These are phyloP conservation scores for Naganishia vishniacii DNA, from an alignment of 768 basidiomycete species.

Conservation along the genomic window DNA sequence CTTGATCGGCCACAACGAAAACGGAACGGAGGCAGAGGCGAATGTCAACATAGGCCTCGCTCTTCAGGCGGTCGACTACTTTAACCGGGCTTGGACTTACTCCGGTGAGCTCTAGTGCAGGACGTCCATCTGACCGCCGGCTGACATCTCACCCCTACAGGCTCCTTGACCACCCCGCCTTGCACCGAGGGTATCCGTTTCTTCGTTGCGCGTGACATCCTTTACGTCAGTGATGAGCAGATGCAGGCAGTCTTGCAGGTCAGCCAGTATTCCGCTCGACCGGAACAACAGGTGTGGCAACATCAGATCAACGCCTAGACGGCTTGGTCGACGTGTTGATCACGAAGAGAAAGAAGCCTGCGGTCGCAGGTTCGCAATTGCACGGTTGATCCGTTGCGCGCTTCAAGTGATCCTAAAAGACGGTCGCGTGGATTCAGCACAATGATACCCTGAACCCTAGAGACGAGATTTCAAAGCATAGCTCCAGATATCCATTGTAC, in stretches of 20 bases:
- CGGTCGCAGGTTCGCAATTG: too few species aligned
- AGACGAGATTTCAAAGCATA: too few species aligned
- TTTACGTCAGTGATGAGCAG: not conserved
- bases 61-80: not conserved
- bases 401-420: too few species aligned
- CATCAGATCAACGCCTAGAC: not conserved
- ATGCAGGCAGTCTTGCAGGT: not conserved
- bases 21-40: not conserved
- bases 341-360: too few species aligned
- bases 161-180: conserved; percentile 9
- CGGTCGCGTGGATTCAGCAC: too few species aligned
- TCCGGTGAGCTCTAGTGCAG: not conserved
- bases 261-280: conserved; percentile 16
- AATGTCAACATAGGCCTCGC: not conserved
- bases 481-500: too few species aligned
- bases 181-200: conserved; percentile 14
- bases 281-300: conserved; percentile 10
- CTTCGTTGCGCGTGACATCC: not conserved
- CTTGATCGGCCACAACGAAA: conserved; percentile 3
- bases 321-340: too few species aligned
- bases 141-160: not conserved
- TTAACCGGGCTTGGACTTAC: not conserved
- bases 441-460: too few species aligned
- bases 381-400: too few species aligned
- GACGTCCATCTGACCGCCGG: too few species aligned